A percentile compares a stretch with the other conserved stretches of the same genome.
These are phyloP conservation scores for Verticillium nubilum DNA, from an alignment of 2,329 filamentous ascomycete species.

Conservation along the genomic window DNA sequence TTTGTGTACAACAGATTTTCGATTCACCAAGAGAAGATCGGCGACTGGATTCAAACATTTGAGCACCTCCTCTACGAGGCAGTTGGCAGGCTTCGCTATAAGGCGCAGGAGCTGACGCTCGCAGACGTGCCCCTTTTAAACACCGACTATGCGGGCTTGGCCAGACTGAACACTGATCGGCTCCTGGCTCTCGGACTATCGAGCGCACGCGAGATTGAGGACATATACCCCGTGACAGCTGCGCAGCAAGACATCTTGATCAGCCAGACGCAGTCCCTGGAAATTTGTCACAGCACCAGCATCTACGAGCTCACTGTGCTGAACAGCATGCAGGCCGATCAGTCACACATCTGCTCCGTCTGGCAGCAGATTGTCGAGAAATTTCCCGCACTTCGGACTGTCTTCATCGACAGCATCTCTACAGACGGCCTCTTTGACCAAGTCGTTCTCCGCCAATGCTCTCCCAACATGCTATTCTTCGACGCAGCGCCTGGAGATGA, in stretches of 20 bases:
- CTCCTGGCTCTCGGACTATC: conserved; percentile 32
- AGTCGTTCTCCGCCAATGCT: conserved; percentile 39
- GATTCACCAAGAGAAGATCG: conserved; percentile 35
- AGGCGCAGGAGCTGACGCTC: conserved; percentile 42
- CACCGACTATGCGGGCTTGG: conserved; percentile 39
- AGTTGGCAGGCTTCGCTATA: conserved; percentile 32
- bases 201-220: conserved; percentile 40
- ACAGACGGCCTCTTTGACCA: conserved; percentile 44
- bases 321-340: conserved; percentile 32
- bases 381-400: conserved; percentile 40
- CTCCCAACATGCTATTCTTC: conserved; percentile 48
- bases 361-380: conserved; percentile 44
- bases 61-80: conserved; percentile 39
- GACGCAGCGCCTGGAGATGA: conserved; percentile 35
- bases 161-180: conserved; percentile 35
- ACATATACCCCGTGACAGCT: conserved; percentile 40
- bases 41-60: conserved; percentile 40
- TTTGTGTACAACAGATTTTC: conserved; percentile 38
- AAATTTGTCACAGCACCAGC: conserved; percentile 36
- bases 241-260: conserved; percentile 45
- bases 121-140: conserved; percentile 43
- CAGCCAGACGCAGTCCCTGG: conserved; percentile 33
- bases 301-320: conserved; percentile 41
- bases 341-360: conserved; percentile 38
- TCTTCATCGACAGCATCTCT: conserved; percentile 46